These are phyloP conservation scores for Penicillium occitanis DNA, from an alignment of 2,329 filamentous ascomycete species.

Conservation along the genomic window DNA sequence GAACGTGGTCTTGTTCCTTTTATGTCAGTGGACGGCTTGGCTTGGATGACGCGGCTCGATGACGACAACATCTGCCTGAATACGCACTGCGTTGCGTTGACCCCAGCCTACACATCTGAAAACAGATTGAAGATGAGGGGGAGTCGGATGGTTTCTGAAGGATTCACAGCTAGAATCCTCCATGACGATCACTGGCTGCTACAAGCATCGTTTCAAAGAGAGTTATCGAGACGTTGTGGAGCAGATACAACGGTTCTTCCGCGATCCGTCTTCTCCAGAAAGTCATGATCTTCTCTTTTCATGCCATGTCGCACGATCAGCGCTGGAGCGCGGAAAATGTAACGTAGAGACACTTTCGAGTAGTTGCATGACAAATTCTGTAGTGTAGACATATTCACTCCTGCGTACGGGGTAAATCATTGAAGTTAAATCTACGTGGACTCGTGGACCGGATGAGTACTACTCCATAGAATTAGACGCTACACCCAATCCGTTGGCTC, in stretches of 20 bases:
- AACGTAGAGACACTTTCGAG: neutral
- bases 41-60: slow-evolving; percentile 18
- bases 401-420: neutral
- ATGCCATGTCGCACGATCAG: neutral
- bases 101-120: neutral
- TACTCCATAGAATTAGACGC: neutral
- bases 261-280: neutral
- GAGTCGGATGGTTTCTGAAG: neutral
- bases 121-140: neutral
- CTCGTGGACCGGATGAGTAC: neutral
- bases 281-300: neutral
- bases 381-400: neutral
- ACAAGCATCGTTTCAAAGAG: neutral
- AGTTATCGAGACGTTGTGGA: slow-evolving; percentile 1
- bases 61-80: slow-evolving; percentile 6
- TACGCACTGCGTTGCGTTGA: neutral
- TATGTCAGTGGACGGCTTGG: neutral
- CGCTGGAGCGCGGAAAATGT: neutral
- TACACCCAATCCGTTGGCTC: slow-evolving; percentile 5
- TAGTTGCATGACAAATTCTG: neutral
- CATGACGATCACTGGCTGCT: neutral
- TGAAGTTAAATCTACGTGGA: neutral
- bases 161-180: neutral
- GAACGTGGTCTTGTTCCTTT: neutral
- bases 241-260: neutral